Evolutionary conservation across 2,329 filamentous ascomycete species (phyloP), one percentile per base, ranked within the genome.

Genomic region (Zymoseptoria pseudotritici): DNA sequence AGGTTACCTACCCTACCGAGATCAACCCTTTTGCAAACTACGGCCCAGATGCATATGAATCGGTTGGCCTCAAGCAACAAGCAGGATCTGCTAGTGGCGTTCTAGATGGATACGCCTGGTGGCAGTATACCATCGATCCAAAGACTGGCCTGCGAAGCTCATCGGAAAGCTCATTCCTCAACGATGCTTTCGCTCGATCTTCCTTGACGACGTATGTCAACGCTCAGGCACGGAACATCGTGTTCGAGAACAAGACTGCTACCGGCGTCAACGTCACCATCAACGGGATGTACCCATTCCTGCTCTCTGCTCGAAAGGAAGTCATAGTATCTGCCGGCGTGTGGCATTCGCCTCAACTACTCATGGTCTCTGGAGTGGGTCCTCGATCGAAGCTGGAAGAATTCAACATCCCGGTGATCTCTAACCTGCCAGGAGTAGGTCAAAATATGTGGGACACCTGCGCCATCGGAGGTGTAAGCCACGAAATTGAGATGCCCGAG

Each of bases 341-440:
- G 0, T 69, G 68, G 54, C 68, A 72, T 52, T 69, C 70, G 2
- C 71, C 71, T 2, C 69, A 72, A 54, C 63, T 73, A 5, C 60
- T 72, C 8, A 70, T 71, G 69, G 64, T 72, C 0, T 71, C 69
- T 29, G 71, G 69, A 9, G 63, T 71, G 53, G 64, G 67, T 2
- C 66, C 66, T 7, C 71, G 70, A 0, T 68, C 71, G 0, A 75
- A 79, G 20, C 73, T 84, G 1, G 56, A 74, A 4, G 67, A 72
- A n/a, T 62, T 58, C 56, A 68, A 76, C 17, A 83, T 83, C 42
- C 67, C 74, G 0, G 65, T 80, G 1, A 60, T 83, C 1, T 73
- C 74, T 3, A 74, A 80, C 50, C 74, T 79, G 0, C 76, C 77
- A 0, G 80, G 80, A 1, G 82, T 83, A 1, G 82, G 81, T 4